Percentiles rank a stretch among this genome's conserved stretches.
Evolutionary conservation across 2,329 filamentous ascomycete species (phyloP).

Genomic region (Aureobasidium sp.): DNA sequence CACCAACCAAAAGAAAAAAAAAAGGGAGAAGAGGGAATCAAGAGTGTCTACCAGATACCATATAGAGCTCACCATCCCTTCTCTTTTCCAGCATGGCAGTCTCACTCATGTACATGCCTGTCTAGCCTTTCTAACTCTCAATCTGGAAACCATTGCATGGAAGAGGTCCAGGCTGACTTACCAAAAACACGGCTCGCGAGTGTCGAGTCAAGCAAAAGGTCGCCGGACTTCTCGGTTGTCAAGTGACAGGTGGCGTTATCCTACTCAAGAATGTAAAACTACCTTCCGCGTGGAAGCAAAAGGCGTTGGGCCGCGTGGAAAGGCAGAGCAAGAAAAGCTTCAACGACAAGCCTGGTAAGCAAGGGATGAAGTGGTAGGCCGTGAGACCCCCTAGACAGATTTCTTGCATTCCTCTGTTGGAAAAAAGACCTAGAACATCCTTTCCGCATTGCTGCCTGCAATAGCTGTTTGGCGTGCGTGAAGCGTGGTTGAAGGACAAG

Average conservation of each 20-base stretch:
- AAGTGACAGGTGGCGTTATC: background rate
- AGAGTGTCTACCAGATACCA: background rate
- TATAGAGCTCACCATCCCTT: background rate
- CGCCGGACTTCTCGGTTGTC: background rate
- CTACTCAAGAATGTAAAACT: background rate
- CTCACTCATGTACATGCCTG: background rate
- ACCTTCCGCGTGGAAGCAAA: background rate
- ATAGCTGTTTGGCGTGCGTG: no score
- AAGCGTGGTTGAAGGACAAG: background rate
- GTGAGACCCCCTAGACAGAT: background rate
- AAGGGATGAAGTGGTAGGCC: background rate
- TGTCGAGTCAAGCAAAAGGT: background rate
- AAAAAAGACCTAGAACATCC: background rate
- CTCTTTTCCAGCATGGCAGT: background rate
- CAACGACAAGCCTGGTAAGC: background rate
- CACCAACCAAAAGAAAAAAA: background rate
- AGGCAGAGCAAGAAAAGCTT: background rate
- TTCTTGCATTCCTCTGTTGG: background rate
- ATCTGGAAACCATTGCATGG: background rate
- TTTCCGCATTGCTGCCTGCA: no score
- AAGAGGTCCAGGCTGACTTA: background rate
- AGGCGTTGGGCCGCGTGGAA: background rate
- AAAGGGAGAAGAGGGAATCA: background rate
- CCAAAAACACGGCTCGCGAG: background rate
- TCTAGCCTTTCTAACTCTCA: background rate